Percentiles rank a stretch among this genome's conserved stretches.
Evolutionary conservation across 2,329 filamentous ascomycete species (phyloP).

Genomic region (Chalaropsis thielavioides): DNA sequence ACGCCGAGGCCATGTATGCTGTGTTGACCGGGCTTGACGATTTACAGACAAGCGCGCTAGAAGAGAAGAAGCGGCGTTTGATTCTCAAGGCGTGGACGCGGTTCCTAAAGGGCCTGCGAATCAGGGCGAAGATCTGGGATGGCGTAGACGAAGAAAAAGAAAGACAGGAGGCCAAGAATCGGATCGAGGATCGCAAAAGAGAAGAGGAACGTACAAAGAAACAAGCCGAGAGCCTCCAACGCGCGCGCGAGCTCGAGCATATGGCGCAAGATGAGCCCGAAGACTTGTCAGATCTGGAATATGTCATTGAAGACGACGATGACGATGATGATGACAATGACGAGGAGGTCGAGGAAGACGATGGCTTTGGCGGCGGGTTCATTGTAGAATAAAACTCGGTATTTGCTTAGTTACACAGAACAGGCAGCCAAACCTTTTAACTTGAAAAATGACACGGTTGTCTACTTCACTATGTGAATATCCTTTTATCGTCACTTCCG

Average conservation of each 20-base stretch:
- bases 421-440: background rate
- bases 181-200: background rate
- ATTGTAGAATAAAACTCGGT: background rate
- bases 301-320: constrained; percentile 9
- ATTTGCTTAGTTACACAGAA: background rate
- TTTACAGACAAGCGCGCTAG: constrained; percentile 47
- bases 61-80: constrained; percentile 57
- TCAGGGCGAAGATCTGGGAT: constrained; percentile 49
- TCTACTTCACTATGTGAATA: no score
- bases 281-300: background rate
- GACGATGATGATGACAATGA: constrained; percentile 1
- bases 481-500: no score
- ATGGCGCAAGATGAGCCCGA: background rate
- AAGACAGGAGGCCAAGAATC: background rate
- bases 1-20: constrained; percentile 54
- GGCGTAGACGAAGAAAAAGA: constrained; percentile 19
- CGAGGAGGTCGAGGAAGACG: constrained; percentile 4
- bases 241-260: background rate
- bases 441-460: no score
- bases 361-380: constrained; percentile 9
- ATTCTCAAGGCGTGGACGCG: constrained; percentile 52
- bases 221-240: background rate
- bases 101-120: constrained; percentile 62
- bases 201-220: background rate
- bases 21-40: constrained; percentile 55